Base-by-base conservation (phyloP, 2,329 filamentous ascomycete genomes). In the Ceratocystis smalleyi region DNA sequence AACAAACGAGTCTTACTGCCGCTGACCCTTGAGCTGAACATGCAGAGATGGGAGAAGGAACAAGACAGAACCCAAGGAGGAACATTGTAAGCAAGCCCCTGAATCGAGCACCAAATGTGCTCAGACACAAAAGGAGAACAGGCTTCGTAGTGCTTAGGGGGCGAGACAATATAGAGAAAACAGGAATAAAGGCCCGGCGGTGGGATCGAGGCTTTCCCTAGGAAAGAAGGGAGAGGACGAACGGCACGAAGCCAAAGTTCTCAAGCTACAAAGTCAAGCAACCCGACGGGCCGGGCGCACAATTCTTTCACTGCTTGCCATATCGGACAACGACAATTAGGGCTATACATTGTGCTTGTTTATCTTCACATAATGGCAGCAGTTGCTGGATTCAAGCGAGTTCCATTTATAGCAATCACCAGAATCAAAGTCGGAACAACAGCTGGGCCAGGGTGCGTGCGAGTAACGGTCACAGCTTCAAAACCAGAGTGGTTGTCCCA, bases 111-210 rank as follows among this genome's bases (percentile, higher is more conserved):
- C 10, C 30, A 19, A 49, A 61, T 27, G 59, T 30, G 59, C 59
- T 47, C 19, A 49, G 59, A 47, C 59, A n/a, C 15, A 35, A 57
- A 30, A 57, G 54, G 27, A 35, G 27, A 54, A 27, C 5, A 24
- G 54, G 54, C 47, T 51, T 27, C 22, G 19, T 51, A 51, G 54
- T 17, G 19, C 47, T 51, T 51, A 24, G 22, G 35, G 17, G 22
- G 45, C 22, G 54, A 57, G 54, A 57, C 24, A 61, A 32, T 32
- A 27, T 30, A 30, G 35, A 47, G 22, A 32, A n/a, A 32, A 61
- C 40, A 61, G 40, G 43, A 61, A 35, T 40, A 19, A 60, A 61
- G 59, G 19, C 43, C 59, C n/a, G 45, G 59, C 59, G 59, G 59
- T n/a, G 43, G 59, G 59, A 61, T 61, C 22, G 15, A 17, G 12